Evolutionary conservation across 2,329 filamentous ascomycete genomes (phyloP).

Genomic region (Arthroderma sp.): DNA sequence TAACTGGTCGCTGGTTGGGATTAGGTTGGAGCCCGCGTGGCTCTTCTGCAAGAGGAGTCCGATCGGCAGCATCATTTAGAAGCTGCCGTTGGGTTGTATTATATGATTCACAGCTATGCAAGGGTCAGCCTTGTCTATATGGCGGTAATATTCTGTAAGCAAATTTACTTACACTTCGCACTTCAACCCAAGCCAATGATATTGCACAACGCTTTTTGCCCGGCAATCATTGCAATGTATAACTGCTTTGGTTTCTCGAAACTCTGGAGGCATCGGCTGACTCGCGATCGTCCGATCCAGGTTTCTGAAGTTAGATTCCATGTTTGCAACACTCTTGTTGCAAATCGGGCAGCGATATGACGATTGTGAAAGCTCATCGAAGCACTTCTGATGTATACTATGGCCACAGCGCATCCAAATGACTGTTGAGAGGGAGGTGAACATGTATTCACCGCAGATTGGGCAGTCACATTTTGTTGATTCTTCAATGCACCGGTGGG

Average conservation of each 20-base stretch:
- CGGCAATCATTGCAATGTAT: conserved; percentile 93
- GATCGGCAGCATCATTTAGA: background rate
- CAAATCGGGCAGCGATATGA: conserved; percentile 96
- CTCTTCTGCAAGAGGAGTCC: too few relatives aligned
- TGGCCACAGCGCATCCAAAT: conserved; percentile 94
- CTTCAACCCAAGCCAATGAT: conserved; percentile 90
- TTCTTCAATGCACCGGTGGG: conserved; percentile 86
- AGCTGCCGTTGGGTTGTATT: conserved; percentile 33
- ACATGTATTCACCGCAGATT: conserved; percentile 93
- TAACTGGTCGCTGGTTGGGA: too few relatives aligned
- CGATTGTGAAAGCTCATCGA: conserved; percentile 71
- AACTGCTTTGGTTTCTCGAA: conserved; percentile 63
- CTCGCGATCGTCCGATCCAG: conserved; percentile 72
- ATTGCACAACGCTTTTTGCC: conserved; percentile 70
- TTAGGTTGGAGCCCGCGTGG: too few relatives aligned
- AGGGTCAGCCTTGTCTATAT: conserved; percentile 2
- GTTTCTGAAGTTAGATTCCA: conserved; percentile 89
- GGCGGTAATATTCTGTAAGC: background rate
- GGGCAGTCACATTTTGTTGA: conserved; percentile 93
- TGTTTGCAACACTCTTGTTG: conserved; percentile 91
- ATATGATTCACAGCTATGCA: conserved; percentile 31
- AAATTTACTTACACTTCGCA: conserved; percentile 45
- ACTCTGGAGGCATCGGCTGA: conserved; percentile 86
- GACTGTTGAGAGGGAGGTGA: conserved; percentile 74
- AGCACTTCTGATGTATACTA: conserved; percentile 84